Evolutionary conservation across 192 early-diverging fungal species (phyloP).

Genomic region (Backusella tuberculispora): DNA sequence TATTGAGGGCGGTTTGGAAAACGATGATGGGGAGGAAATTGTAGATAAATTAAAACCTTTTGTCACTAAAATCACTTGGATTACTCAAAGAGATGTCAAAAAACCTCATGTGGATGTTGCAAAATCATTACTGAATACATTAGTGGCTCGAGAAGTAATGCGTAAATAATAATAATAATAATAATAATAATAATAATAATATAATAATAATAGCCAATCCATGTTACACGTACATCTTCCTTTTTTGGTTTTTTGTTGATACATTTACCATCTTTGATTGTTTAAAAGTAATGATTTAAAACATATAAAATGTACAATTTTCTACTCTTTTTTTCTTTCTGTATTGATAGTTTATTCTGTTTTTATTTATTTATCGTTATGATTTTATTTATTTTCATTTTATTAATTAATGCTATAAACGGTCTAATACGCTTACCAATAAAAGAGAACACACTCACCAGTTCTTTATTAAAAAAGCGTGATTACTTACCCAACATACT

Average conservation of each 20-base stretch:
- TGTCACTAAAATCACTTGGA: slow-evolving; percentile 42
- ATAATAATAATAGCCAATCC: background rate
- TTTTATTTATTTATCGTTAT: background rate
- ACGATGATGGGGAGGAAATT: slow-evolving; percentile 44
- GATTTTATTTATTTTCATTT: background rate
- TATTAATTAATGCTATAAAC: background rate
- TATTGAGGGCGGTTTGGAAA: slow-evolving; percentile 60
- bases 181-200: background rate
- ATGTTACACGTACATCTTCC: background rate
- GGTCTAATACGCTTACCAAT: slow-evolving; percentile 9
- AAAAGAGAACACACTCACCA: background rate
- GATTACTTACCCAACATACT: background rate
- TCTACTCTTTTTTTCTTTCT: background rate
- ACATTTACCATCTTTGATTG: slow-evolving; percentile 8
- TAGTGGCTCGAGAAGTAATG: slow-evolving; percentile 29
- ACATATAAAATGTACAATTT: background rate
- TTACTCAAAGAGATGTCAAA: slow-evolving; percentile 33
- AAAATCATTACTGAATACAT: slow-evolving; percentile 31
- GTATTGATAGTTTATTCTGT: background rate
- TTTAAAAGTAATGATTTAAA: background rate
- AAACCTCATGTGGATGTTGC: slow-evolving; percentile 35
- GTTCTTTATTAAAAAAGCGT: slow-evolving; percentile 2
- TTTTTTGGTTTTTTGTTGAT: slow-evolving; percentile 18
- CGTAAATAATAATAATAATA: background rate
- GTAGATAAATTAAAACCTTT: slow-evolving; percentile 34